Evolutionary conservation across 108 stramenopile genomes (phyloP).

Genomic region (Bacterosira constricta): DNA sequence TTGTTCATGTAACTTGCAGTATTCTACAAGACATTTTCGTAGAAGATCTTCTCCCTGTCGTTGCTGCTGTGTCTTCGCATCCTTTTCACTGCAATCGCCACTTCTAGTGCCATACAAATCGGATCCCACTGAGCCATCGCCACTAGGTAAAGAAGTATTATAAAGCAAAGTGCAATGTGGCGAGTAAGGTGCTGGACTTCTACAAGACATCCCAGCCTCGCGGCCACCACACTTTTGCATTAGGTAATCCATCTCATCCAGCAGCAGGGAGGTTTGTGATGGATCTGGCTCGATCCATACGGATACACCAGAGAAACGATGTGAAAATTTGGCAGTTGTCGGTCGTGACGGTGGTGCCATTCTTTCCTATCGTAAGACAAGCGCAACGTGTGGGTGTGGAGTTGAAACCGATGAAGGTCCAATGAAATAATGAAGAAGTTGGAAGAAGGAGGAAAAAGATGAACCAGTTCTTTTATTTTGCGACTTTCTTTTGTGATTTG

Average conservation of each 20-base stretch:
- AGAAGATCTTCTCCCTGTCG: constrained; percentile 21
- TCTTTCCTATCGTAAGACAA: background rate
- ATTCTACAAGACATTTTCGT: constrained; percentile 25
- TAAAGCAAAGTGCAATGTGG: constrained; percentile 57
- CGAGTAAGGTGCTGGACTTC: constrained; percentile 12
- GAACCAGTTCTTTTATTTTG: no score
- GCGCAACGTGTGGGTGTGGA: background rate
- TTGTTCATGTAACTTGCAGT: background rate
- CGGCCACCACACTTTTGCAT: constrained; percentile 27
- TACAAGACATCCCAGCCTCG: constrained; percentile 16
- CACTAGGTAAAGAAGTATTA: constrained; percentile 22
- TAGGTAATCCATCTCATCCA: constrained; percentile 30
- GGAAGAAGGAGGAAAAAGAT: no score
- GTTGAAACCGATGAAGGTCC: background rate
- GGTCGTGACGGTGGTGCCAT: background rate
- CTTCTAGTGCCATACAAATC: background rate
- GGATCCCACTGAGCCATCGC: background rate
- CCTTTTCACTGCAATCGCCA: no score
- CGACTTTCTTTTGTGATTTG: no score
- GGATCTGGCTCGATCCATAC: constrained; percentile 50
- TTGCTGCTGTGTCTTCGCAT: background rate
- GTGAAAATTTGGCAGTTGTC: constrained; percentile 21
- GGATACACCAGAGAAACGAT: constrained; percentile 35
- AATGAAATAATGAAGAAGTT: no score
- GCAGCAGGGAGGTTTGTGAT: constrained; percentile 3